These are phyloP conservation scores for Gossypium gossypioides DNA, from an alignment of 441 rosid species.

Conservation along the genomic window DNA sequence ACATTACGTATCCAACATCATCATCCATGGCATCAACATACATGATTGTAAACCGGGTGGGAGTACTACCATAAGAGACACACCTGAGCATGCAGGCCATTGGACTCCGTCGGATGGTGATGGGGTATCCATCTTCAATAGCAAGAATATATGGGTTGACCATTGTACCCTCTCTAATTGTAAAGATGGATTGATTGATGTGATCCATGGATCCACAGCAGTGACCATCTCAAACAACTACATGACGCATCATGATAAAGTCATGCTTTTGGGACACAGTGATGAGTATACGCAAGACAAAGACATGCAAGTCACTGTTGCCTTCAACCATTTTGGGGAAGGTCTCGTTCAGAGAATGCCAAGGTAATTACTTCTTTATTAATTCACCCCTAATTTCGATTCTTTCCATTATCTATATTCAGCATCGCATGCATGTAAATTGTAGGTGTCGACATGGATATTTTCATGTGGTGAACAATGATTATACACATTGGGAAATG, in stretches of 20 bases:
- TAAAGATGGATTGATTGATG: slow-evolving; percentile 53
- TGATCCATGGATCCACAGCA: slow-evolving; percentile 54
- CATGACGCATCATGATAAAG: slow-evolving; percentile 61
- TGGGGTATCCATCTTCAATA: slow-evolving; percentile 37
- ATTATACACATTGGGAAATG: slow-evolving; percentile 4
- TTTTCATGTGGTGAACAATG: slow-evolving; percentile 5
- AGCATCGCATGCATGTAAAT: neutral
- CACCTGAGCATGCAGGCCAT: slow-evolving; percentile 31
- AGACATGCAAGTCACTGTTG: slow-evolving; percentile 9
- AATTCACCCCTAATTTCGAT: neutral
- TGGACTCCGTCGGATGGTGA: slow-evolving; percentile 45
- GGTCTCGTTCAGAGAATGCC: slow-evolving; percentile 2
- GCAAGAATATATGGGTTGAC: slow-evolving; percentile 48
- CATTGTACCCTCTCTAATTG: slow-evolving; percentile 53
- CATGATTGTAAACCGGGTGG: slow-evolving; percentile 43
- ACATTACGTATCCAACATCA: slow-evolving; percentile 36
- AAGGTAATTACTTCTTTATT: neutral
- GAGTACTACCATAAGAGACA: slow-evolving; percentile 29
- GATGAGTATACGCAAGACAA: slow-evolving; percentile 29
- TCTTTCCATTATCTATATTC: neutral
- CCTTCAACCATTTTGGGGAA: slow-evolving; percentile 1
- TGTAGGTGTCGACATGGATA: neutral
- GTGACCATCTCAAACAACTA: slow-evolving; percentile 53
- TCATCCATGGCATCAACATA: slow-evolving; percentile 54
- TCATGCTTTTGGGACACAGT: slow-evolving; percentile 50